Evolutionary conservation across 768 basidiomycete genomes (phyloP).

Genomic region (Russula ochroleuca): DNA sequence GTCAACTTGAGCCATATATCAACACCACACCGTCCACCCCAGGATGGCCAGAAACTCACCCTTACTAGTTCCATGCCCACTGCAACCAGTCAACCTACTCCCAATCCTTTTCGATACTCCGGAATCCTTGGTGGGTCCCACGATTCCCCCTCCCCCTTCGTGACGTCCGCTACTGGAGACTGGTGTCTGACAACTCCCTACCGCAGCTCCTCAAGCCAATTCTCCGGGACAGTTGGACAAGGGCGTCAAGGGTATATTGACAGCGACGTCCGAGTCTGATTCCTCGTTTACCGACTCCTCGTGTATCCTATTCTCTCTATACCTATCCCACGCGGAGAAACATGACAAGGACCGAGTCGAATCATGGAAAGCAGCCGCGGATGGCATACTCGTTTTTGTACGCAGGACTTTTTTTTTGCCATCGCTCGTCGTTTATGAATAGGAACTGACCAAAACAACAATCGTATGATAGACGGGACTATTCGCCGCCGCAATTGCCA

Average conservation of each 20-base stretch:
- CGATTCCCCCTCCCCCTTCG: too few species aligned
- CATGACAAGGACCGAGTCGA: background rate
- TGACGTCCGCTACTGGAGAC: too few species aligned
- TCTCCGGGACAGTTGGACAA: background rate
- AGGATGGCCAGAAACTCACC: background rate
- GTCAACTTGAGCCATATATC: background rate
- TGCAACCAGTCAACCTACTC: background rate
- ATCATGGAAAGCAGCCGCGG: conserved; percentile 13
- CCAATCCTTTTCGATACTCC: background rate
- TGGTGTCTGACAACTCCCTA: background rate
- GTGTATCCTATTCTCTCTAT: conserved; percentile 11
- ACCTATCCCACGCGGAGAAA: conserved; percentile 16
- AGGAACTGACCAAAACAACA: background rate
- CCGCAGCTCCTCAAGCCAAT: background rate
- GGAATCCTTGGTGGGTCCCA: background rate
- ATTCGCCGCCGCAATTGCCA: conserved; percentile 15
- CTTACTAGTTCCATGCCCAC: background rate
- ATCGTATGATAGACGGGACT: conserved; percentile 17
- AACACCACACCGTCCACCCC: background rate
- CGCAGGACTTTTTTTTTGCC: background rate
- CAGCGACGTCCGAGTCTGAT: background rate
- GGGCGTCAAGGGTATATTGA: background rate
- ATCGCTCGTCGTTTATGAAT: background rate
- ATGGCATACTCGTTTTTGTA: conserved; percentile 21
- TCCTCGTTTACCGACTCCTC: conserved; percentile 14